A percentile compares a stretch with the other conserved stretches of the same genome.
Conservation (phyloP, 2,329 filamentous ascomycete genomes). For the Apiospora sp. region DNA sequence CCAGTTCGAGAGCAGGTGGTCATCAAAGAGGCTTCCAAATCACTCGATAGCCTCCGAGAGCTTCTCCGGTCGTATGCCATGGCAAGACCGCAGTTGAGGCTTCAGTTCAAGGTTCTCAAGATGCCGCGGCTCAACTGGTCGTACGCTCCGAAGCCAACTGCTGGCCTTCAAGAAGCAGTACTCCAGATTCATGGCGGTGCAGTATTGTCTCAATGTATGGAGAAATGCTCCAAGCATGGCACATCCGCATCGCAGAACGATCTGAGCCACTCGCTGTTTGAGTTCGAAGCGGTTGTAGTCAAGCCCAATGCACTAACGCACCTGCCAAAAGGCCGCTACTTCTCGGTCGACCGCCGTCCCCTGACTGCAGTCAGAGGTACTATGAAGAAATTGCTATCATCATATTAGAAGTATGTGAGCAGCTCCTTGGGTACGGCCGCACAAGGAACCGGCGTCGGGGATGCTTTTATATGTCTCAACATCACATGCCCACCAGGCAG, state of each 20-base stretch:
- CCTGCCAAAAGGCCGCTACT: constrained; percentile 62
- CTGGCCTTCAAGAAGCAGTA: constrained; percentile 63
- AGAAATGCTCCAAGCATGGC: constrained; percentile 37
- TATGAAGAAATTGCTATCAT: constrained; percentile 64
- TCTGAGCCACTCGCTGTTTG: constrained; percentile 44
- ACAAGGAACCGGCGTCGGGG: constrained; percentile 45
- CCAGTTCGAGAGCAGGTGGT: constrained; percentile 70
- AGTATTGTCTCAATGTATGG: constrained; percentile 62
- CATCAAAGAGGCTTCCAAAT: constrained; percentile 65
- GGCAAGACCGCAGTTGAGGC: constrained; percentile 67
- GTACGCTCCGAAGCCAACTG: constrained; percentile 64
- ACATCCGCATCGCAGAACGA: constrained; percentile 23
- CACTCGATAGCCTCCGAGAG: constrained; percentile 63
- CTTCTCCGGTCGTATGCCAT: constrained; percentile 72
- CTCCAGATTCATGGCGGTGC: constrained; percentile 69
- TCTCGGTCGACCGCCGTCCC: constrained; percentile 75
- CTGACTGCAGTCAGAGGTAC: constrained; percentile 62
- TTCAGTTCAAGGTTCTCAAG: constrained; percentile 67
- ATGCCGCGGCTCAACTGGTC: constrained; percentile 63
- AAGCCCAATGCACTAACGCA: constrained; percentile 53
- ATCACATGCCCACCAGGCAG: constrained; percentile 67
- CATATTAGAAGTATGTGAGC: constrained; percentile 61
- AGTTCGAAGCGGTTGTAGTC: constrained; percentile 67
- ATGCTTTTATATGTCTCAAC: constrained; percentile 70
- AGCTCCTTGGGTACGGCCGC: constrained; percentile 37